phyloP scores from a whole-genome alignment of 2,329 filamentous ascomycete genomes.

The Fusarium sp. region DNA sequence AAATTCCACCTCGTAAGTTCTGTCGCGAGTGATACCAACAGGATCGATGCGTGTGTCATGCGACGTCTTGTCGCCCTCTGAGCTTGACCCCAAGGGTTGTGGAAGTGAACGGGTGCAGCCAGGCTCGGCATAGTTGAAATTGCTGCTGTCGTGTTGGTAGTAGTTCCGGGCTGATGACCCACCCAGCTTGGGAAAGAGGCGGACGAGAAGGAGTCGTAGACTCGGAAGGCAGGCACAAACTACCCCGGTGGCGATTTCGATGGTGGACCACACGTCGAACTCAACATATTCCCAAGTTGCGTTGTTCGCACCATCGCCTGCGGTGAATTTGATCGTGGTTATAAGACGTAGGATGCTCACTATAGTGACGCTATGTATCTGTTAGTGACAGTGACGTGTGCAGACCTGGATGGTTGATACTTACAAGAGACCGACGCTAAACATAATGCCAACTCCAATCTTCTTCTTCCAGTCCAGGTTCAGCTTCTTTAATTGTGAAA shows the following conservation, averaged over 20 bases:
- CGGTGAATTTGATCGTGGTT: neutral
- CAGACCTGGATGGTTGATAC: fast-evolving
- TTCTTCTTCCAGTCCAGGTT: neutral
- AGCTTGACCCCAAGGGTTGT: neutral
- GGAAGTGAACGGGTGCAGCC: fast-evolving
- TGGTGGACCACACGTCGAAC: neutral
- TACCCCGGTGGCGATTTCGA: neutral
- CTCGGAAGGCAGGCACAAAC: neutral
- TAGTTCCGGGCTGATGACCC: neutral
- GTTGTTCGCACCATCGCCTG: neutral
- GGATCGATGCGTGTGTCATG: neutral
- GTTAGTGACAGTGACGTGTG: neutral
- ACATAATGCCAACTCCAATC: neutral
- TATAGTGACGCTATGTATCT: neutral
- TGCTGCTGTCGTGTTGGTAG: neutral
- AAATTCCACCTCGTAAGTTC: neutral
- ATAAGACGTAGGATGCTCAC: neutral
- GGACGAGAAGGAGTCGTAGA: neutral
- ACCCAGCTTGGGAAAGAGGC: neutral
- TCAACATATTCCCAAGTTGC: neutral
- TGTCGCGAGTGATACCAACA: neutral
- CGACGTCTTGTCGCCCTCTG: neutral
- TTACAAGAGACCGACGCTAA: neutral
- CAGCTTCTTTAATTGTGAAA: neutral
- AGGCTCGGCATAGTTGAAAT: neutral